Conservation (phyloP, 208 protist species). For the Trypanosoma conorhini region DNA sequence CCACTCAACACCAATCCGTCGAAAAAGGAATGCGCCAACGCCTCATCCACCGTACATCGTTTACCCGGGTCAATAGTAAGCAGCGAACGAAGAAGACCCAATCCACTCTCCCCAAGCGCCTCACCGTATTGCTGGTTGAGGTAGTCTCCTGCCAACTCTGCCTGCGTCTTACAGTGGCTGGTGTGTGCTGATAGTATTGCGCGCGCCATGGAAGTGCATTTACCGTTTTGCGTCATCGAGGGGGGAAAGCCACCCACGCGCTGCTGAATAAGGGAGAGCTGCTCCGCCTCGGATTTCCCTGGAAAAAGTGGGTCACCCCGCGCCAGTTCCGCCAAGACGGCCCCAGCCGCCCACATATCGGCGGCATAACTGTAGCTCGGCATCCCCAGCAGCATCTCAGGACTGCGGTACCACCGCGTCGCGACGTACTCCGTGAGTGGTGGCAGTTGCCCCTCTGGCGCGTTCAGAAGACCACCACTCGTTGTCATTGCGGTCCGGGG, state of each 20-base stretch:
- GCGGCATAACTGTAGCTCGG: slow-evolving; percentile 72
- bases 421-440: slow-evolving; percentile 91
- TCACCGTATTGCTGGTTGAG: slow-evolving; percentile 40
- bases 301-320: slow-evolving; percentile 84
- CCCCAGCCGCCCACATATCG: slow-evolving; percentile 92
- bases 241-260: slow-evolving; percentile 64
- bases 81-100: slow-evolving; percentile 61
- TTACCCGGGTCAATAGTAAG: slow-evolving; percentile 45
- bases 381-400: slow-evolving; percentile 91
- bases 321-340: slow-evolving; percentile 90
- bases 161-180: too few species aligned
- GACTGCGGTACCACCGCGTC: slow-evolving; percentile 92
- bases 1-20: slow-evolving; percentile 26
- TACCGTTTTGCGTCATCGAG: slow-evolving; percentile 1
- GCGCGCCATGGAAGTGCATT: neutral
- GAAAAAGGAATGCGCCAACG: slow-evolving; percentile 84
- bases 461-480: slow-evolving; percentile 15
- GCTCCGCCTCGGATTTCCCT: slow-evolving; percentile 85
- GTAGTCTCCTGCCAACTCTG: slow-evolving; percentile 15
- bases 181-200: neutral
- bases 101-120: slow-evolving; percentile 35
- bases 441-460: neutral
- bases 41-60: slow-evolving; percentile 68
- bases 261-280: slow-evolving; percentile 80
- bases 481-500: neutral